A percentile compares a stretch with the other conserved stretches of the same genome.
phyloP scores from a whole-genome alignment of 2,329 filamentous ascomycete genomes.

The Didymellaceae sp. region DNA sequence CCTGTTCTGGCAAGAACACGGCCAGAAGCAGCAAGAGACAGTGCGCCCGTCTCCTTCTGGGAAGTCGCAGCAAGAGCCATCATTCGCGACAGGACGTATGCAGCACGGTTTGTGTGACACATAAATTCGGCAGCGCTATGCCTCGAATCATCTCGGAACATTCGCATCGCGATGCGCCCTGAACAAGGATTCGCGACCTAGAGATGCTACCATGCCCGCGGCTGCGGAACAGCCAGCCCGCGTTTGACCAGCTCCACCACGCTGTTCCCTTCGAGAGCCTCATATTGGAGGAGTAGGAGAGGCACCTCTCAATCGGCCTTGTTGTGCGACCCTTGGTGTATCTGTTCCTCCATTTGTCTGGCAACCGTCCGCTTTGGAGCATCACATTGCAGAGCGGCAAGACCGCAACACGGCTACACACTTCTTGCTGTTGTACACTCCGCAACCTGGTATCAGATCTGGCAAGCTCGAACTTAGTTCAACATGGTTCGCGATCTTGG shows the following conservation, averaged over 20 bases:
- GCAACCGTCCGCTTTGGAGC: conserved; percentile 39
- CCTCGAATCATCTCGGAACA: conserved; percentile 31
- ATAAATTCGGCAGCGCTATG: conserved; percentile 28
- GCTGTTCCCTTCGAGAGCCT: conserved; percentile 34
- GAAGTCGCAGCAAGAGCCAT: conserved; percentile 29
- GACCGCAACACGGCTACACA: conserved; percentile 35
- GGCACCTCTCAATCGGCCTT: conserved; percentile 33
- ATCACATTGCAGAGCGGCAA: conserved; percentile 28
- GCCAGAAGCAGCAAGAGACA: conserved; percentile 17
- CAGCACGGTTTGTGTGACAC: conserved; percentile 39
- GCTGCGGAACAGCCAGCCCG: conserved; percentile 52
- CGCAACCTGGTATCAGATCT: conserved; percentile 27
- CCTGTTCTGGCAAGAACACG: conserved; percentile 8
- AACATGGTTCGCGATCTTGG: conserved; percentile 26
- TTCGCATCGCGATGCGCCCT: conserved; percentile 31
- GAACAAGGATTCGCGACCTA: conserved; percentile 48
- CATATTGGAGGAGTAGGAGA: conserved; percentile 35
- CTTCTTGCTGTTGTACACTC: conserved; percentile 38
- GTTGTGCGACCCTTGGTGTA: conserved; percentile 42
- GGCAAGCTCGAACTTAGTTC: conserved; percentile 33
- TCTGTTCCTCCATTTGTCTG: conserved; percentile 45
- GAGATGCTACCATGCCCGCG: conserved; percentile 53
- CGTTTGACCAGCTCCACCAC: conserved; percentile 47
- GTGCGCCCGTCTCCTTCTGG: conserved; percentile 15
- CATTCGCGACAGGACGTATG: conserved; percentile 22